phyloP scores from a whole-genome alignment of 805 yeast genomes.

The Limtongia smithiae region DNA sequence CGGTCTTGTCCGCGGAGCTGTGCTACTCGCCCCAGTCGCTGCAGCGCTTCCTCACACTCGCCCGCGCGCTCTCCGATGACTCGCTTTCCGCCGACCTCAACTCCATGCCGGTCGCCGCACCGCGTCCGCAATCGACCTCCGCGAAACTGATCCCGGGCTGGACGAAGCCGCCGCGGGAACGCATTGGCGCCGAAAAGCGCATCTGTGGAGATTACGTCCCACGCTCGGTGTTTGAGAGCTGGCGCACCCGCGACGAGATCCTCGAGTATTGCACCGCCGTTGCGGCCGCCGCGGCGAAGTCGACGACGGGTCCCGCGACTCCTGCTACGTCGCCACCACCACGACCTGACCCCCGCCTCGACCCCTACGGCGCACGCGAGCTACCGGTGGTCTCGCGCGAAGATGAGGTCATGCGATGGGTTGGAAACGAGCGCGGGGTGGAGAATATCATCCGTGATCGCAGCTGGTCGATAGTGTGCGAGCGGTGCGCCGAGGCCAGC shows the following conservation, averaged over 20 bases:
- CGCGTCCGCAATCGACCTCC: background rate
- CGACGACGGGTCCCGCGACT: conserved; percentile 38
- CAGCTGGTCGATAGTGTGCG: conserved; percentile 24
- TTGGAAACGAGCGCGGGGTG: conserved; percentile 25
- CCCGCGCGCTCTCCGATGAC: conserved; percentile 24
- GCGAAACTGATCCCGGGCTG: conserved; percentile 4
- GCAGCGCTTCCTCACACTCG: conserved; percentile 20
- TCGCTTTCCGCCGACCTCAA: conserved; percentile 22
- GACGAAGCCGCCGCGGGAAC: conserved; percentile 17
- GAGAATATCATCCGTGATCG: conserved; percentile 30
- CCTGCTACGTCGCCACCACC: conserved; percentile 40
- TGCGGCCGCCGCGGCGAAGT: conserved; percentile 23
- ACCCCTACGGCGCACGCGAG: conserved; percentile 37
- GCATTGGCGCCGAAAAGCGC: conserved; percentile 10
- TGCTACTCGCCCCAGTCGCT: conserved; percentile 21
- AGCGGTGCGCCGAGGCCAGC: conserved; percentile 22
- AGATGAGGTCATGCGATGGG: conserved; percentile 26
- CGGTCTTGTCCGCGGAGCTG: conserved; percentile 12
- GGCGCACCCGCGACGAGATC: conserved; percentile 30
- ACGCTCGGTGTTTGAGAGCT: conserved; percentile 25
- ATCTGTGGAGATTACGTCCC: conserved; percentile 11
- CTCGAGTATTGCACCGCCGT: conserved; percentile 26
- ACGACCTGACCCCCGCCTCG: conserved; percentile 38
- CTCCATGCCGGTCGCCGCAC: conserved; percentile 9
- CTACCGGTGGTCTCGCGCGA: conserved; percentile 20